Conservation (phyloP, 2,329 filamentous ascomycete genomes). For the Domatiomyces globalis region DNA sequence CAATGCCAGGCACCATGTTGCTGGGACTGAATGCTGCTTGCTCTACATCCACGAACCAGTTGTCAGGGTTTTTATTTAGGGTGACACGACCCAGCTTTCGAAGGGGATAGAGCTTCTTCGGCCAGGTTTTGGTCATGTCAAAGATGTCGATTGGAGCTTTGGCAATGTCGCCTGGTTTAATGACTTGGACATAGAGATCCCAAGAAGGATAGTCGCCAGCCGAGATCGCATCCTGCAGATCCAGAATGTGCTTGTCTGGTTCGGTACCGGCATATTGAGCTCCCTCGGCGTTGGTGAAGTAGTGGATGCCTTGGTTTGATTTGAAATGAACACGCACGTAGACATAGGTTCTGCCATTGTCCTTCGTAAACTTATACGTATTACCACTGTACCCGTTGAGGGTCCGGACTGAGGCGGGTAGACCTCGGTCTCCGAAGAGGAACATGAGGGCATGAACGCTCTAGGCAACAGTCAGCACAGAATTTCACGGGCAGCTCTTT, state of each 20-base stretch:
- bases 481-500: constrained; percentile 11
- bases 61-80: constrained; percentile 39
- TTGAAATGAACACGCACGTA: constrained; percentile 53
- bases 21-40: constrained; percentile 53
- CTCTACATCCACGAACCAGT: constrained; percentile 55
- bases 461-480: too few species aligned
- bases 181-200: constrained; percentile 50
- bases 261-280: constrained; percentile 40
- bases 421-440: constrained; percentile 53
- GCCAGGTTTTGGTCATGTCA: constrained; percentile 58
- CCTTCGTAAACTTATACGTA: constrained; percentile 52
- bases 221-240: constrained; percentile 50
- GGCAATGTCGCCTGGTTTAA: constrained; percentile 48
- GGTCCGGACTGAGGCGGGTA: constrained; percentile 49
- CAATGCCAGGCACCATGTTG: constrained; percentile 50
- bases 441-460: constrained; percentile 32
- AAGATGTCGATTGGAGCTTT: constrained; percentile 50
- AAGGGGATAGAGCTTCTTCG: constrained; percentile 47
- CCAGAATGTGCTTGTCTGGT: constrained; percentile 49
- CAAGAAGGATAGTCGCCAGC: constrained; percentile 48
- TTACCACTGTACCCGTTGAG: constrained; percentile 56
- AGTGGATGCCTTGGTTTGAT: constrained; percentile 48
- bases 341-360: constrained; percentile 46
- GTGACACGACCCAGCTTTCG: constrained; percentile 39
- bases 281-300: constrained; percentile 45